Evolutionary conservation across 2,329 filamentous ascomycete species (phyloP), one percentile per base, ranked within the genome.

Genomic region (Lasiodiplodia sp.): DNA sequence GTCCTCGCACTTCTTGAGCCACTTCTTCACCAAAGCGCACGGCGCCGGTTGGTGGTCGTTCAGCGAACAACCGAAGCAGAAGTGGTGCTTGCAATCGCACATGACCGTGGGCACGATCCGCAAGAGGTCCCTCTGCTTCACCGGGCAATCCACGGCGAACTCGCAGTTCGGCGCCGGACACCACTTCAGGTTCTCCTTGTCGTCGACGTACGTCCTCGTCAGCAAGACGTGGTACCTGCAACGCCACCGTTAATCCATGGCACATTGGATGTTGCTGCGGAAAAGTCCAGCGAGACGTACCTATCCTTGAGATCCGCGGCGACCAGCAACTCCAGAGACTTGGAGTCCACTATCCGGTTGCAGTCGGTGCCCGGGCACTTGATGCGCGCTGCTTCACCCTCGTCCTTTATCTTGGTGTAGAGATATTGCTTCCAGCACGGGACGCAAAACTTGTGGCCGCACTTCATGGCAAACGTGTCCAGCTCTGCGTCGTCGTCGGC

Each of bases 1-100:
- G 78, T 99, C 96, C 68, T 96, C 96, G 78, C 96, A 99, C 79
- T 99, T 99, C 85, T 97, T 97, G 14, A 99, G 81, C 96, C 96
- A 99, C 78, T 88, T 91, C 86, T 96, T 97, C 64, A 98, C 95
- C 64, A 99, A 82, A 31, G 90, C 87, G 79, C 96, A 99, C 0
- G 96, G 95, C 3, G 95, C 92, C 3, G 96, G 96, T 76, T 97
- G 95, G 76, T 99, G 96, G 75, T 99, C 96, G 71, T 87, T 89
- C 38, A 95, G 86, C 10, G 92, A 91, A 79, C 96, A 99, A 21
- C 96, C 96, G 76, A 99, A 99, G 82, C 96, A 99, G 82, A 98
- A 99, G 71, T 90, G 88, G 77, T 95, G 90, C 40, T 91, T 90
- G 80, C 96, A 97, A 3, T 86, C 84, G 78, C 96, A 99, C 70